Base-by-base conservation (phyloP, 192 early-diverging fungal species). In the Backusella liffmaniae region DNA sequence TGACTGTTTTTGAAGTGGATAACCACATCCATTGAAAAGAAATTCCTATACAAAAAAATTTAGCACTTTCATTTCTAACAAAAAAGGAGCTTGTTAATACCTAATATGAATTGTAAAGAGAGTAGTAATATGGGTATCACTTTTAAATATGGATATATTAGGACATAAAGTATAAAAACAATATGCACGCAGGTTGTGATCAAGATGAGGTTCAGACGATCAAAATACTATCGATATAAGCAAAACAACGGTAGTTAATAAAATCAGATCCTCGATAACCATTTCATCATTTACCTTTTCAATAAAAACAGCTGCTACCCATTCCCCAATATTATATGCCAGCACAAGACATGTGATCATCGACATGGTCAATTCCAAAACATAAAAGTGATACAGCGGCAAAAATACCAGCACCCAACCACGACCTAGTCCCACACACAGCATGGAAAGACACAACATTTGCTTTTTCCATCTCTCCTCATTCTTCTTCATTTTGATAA, bases 21-120 rank as follows among this genome's bases (percentile, higher is more conserved):
- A 62, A 29, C 56, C 56, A 62, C 21, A 62, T 62, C 56, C 56
- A 62, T 62, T 62, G 56, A 13, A 62, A 62, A 21, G 56, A 62
- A 26, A 10, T 23, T 1, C 56, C 56, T 62, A 62, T 62, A 59
- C 3, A 59, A 59, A 59, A 26, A 29, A 4, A 5, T 62, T 62
- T 6, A 62, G 13, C 23, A 62, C 15, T 16, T 44, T 44, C 42
- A 13, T 5, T 44, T 44, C 4, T 1, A 44, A 44, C 42, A 44
- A 44, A 44, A 44, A 53, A n/a, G n/a, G 16, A 53, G 49, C 16
- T 16, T 18, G 1, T 18, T 10, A 5, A n/a, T 29, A 62, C 56
- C 56, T 62, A 62, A 29, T 26, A 62, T 29, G 23, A 62, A 29
- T 29, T 62, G 56, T 29, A 62, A 13, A 12, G 56, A 3, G 23